phyloP scores from a whole-genome alignment of 345 rosid genomes.

The Euphorbia lathyris region DNA sequence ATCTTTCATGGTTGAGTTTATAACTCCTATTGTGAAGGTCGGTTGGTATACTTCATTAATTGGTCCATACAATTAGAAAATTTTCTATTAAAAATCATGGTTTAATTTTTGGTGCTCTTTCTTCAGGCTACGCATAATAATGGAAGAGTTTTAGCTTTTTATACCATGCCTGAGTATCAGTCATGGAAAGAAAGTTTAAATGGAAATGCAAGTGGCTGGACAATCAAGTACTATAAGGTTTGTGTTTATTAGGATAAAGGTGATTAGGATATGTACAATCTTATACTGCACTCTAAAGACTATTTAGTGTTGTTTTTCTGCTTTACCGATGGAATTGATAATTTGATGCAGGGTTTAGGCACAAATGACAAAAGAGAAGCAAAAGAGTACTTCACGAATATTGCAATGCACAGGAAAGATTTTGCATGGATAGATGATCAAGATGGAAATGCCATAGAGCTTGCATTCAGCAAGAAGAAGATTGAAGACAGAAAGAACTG shows the following conservation, averaged over 20 bases:
- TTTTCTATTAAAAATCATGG: background rate
- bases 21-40: conserved; percentile 97
- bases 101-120: background rate
- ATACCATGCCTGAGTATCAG: conserved; percentile 93
- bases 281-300: background rate
- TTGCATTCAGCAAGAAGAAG: conserved; percentile 96
- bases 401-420: conserved; percentile 73
- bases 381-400: conserved; percentile 59
- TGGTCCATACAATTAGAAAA: background rate
- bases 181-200: conserved; percentile 72
- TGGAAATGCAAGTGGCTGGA: conserved; percentile 72
- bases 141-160: conserved; percentile 55
- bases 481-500: conserved; percentile 93
- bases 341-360: conserved; percentile 77
- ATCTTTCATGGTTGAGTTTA: conserved; percentile 88
- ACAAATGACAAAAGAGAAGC: conserved; percentile 77
- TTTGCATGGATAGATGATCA: conserved; percentile 73
- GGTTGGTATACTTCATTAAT: conserved; percentile 23
- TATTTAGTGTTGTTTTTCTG: background rate
- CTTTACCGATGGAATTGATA: background rate
- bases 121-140: conserved; percentile 62
- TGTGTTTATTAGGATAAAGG: conserved; percentile 17
- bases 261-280: background rate
- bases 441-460: conserved; percentile 93
- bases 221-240: conserved; percentile 96